Conservation (phyloP, 805 yeast genomes). For the Wickerhamomyces tratensis region DNA sequence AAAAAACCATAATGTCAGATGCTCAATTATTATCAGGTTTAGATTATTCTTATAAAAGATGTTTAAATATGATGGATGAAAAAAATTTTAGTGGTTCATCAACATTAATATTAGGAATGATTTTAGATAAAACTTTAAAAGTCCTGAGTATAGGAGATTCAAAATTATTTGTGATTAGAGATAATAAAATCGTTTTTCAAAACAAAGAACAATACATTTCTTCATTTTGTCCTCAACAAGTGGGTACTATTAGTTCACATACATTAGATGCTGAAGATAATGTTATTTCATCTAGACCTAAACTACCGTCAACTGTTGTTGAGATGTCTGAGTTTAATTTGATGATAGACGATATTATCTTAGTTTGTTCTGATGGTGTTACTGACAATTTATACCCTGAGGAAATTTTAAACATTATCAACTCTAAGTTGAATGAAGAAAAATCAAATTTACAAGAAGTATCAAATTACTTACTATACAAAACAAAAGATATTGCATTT, state of each 20-base stretch:
- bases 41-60: conserved; percentile 38
- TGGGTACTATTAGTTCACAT: conserved; percentile 38
- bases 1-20: no score
- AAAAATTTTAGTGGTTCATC: conserved; percentile 39
- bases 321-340: conserved; percentile 33
- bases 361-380: conserved; percentile 44
- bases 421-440: conserved; percentile 20
- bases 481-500: conserved; percentile 39
- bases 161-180: conserved; percentile 35
- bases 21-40: conserved; percentile 12
- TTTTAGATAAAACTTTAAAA: conserved; percentile 35
- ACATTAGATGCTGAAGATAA: not conserved
- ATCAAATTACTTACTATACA: conserved; percentile 29
- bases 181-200: conserved; percentile 30
- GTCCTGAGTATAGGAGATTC: conserved; percentile 46
- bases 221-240: conserved; percentile 41
- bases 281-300: not conserved
- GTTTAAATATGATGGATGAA: conserved; percentile 39
- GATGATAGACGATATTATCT: conserved; percentile 30
- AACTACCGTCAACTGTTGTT: conserved; percentile 37
- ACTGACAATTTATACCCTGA: conserved; percentile 41
- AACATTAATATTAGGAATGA: conserved; percentile 37
- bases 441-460: conserved; percentile 26
- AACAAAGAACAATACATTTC: conserved; percentile 38
- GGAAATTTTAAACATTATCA: conserved; percentile 32